phyloP scores from a whole-genome alignment of 2,329 filamentous ascomycete species.

The Penicillium sp. region DNA sequence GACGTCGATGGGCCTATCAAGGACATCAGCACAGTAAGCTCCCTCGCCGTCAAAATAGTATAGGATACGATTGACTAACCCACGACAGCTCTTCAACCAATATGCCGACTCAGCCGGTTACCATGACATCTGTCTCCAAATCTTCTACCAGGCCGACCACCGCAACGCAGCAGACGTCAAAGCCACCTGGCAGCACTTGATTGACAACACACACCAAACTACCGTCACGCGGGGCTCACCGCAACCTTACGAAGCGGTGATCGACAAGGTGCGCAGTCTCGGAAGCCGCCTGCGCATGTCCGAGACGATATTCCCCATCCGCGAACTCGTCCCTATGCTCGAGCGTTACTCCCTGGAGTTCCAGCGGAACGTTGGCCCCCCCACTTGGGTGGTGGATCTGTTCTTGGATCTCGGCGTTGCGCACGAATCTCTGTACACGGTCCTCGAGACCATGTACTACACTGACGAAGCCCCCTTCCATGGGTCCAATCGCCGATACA shows the following conservation, averaged over 20 bases:
- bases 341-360: conserved; percentile 55
- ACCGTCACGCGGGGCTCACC: conserved; percentile 48
- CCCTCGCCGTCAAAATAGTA: too few relatives aligned
- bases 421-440: conserved; percentile 62
- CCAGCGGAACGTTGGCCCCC: conserved; percentile 49
- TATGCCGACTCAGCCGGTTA: conserved; percentile 91
- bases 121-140: conserved; percentile 88
- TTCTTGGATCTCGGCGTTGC: conserved; percentile 65
- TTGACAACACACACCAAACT: conserved; percentile 68
- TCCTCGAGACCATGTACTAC: conserved; percentile 69
- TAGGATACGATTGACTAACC: conserved; percentile 11
- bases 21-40: conserved; percentile 71
- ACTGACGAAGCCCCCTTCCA: conserved; percentile 66
- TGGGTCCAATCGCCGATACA: conserved; percentile 56
- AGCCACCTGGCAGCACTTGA: conserved; percentile 79
- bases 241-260: conserved; percentile 52
- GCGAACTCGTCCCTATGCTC: conserved; percentile 57
- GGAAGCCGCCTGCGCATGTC: conserved; percentile 59
- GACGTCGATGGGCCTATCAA: conserved; percentile 78
- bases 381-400: conserved; percentile 65
- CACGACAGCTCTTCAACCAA: conserved; percentile 76
- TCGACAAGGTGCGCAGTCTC: conserved; percentile 58
- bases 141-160: conserved; percentile 90
- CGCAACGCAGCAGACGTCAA: conserved; percentile 82
- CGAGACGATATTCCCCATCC: conserved; percentile 59